These are phyloP conservation scores for Pholiota molesta DNA, from an alignment of 768 basidiomycete genomes.

Conservation along the genomic window DNA sequence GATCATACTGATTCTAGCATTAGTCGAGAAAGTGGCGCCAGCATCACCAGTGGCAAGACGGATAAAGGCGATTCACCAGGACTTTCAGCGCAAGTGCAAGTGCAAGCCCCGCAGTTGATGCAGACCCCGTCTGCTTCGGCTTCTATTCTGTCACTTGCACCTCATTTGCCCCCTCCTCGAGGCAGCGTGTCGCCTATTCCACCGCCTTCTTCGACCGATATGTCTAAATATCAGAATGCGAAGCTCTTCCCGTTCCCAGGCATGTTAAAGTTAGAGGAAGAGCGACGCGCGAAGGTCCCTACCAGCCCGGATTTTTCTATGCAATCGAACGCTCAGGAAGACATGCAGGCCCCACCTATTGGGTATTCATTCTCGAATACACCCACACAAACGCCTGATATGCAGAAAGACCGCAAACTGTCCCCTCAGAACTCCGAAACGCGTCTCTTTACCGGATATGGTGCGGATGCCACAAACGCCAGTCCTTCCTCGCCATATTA, in stretches of 20 bases:
- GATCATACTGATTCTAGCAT: constrained; percentile 74
- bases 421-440: constrained; percentile 74
- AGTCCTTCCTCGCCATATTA: constrained; percentile 50
- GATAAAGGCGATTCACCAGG: constrained; percentile 50
- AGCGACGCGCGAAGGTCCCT: constrained; percentile 57
- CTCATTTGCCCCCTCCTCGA: constrained; percentile 55
- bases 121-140: constrained; percentile 70
- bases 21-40: constrained; percentile 77
- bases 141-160: constrained; percentile 65
- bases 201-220: constrained; percentile 67
- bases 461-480: constrained; percentile 42
- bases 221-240: constrained; percentile 70
- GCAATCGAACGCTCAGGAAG: constrained; percentile 43
- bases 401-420: constrained; percentile 59
- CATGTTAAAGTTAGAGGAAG: constrained; percentile 76
- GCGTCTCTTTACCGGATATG: constrained; percentile 59
- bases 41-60: constrained; percentile 62
- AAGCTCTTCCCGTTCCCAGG: constrained; percentile 94
- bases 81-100: constrained; percentile 42
- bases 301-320: constrained; percentile 46
- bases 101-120: constrained; percentile 50
- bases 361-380: constrained; percentile 53
- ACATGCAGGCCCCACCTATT: constrained; percentile 46
- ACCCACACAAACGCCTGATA: constrained; percentile 51
- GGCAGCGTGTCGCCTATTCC: constrained; percentile 79